Base-by-base conservation (phyloP, 1,284 basidiomycete genomes). In the Tilletia caries region DNA sequence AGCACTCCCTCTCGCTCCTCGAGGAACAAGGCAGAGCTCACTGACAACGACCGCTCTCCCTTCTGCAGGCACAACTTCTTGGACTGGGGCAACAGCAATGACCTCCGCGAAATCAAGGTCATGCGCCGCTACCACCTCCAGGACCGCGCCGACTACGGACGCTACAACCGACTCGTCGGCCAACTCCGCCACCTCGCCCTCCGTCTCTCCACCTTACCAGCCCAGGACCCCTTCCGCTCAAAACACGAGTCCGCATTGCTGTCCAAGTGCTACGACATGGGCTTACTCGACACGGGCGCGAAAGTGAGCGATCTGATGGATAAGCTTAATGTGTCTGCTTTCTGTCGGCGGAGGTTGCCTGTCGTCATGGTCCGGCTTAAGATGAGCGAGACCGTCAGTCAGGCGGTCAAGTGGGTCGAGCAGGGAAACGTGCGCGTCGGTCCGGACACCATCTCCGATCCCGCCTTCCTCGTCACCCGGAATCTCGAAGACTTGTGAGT, bases 361-460 rank as follows among this genome's bases (percentile, higher is more conserved):
- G 95, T 98, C 29, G 90, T 96, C 75, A 91, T 95, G 88, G 93
- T 92, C 83, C 88, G 91, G 85, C 86, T 91, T 65, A 95, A 95
- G 83, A 98, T 99, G 95, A 37, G 37, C 64, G 46, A 44, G 15
- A 25, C n/a, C 34, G 68, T 65, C 27, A 33, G 52, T n/a, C 65
- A 95, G 93, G 96, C 95, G 10, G 92, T 92, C 62, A 92, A 92
- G 81, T 98, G 96, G 82, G 92, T 99, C 74, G 96, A 99, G 84
- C 95, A 98, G 84, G 96, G 96, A 0, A 95, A 99, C 84, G 90
- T 99, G 74, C 90, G 96, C 41, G 94, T 98, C 15, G 96, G 96
- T 5, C 93, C 96, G 32, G 92, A 97, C 79, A 92, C 92, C 0
- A 90, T 98, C 79, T 95, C 92, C 0, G 96, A 99, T 84, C 96